Base-by-base conservation (phyloP, 352 stramenopile genomes). In the Globisporangium heterothallicum region DNA sequence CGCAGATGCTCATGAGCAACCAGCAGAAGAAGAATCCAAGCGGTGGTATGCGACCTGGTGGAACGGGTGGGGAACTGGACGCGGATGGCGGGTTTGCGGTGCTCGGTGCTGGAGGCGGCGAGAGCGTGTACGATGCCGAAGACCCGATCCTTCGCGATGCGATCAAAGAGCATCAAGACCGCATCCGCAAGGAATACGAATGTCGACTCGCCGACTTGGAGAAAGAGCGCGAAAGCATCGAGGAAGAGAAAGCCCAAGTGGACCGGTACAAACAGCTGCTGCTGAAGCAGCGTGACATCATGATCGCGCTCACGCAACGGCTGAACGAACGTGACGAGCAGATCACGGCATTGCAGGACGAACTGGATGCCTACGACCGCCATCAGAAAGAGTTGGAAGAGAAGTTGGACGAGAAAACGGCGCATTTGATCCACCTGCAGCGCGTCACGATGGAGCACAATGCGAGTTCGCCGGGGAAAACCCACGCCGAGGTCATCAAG, bases 211-310 rank as follows among this genome's bases (percentile, higher is more conserved):
- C 88, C 0, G 93, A 98, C 32, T 66, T 98, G 6, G 93, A 98
- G 65, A 90, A 93, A 19, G 93, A 98, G 59, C 76, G 92, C 6
- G 89, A 97, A 62, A 95, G 72, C 4, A 98, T 98, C 32, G 90
- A 97, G 35, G 83, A 97, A 54, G 92, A 98, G 58, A 97, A 98
- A 45, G 89, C 93, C 6, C 89, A 98, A 59, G 92, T 98, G 13
- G 94, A 98, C 53, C 74, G 94, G 21, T 98, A 98, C 74, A 98
- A 98, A 63, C 90, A 97, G 49, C 64, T 98, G 14, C 68, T 98
- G n/a, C 74, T 98, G 42, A 98, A 98, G 68, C 92, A 98, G 62
- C 77, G 93, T 3, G 94, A 98, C 61, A 98, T 98, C 34, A 98
- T 98, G 92, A 97, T 98, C 42, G 92, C 92, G 9, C 70, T 98